Conservation (phyloP, 164 flowering plant genomes). For the Paratinospora sagittata region DNA sequence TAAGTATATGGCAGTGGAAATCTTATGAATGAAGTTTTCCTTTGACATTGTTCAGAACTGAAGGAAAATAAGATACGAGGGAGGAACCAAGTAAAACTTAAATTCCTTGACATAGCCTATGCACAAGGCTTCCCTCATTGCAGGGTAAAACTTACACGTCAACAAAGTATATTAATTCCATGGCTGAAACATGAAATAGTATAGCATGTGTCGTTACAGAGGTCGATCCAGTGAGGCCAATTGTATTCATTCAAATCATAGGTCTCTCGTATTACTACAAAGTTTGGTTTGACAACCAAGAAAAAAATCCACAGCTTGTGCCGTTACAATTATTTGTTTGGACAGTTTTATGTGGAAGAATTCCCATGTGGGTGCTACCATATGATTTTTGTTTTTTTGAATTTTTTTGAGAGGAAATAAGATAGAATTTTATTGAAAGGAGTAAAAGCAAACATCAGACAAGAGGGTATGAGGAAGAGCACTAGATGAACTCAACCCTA, state of each 20-base stretch:
- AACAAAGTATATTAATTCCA: not conserved
- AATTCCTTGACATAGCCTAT: too few relatives aligned
- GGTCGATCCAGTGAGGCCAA: not conserved
- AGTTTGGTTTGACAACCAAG: not conserved
- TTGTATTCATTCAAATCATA: not conserved
- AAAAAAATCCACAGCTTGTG: not conserved
- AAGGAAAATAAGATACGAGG: too few relatives aligned
- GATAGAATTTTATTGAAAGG: too few relatives aligned
- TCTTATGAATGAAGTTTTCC: not conserved
- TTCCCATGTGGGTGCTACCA: not conserved
- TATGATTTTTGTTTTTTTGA: too few relatives aligned
- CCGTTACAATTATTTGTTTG: not conserved
- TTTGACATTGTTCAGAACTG: too few relatives aligned
- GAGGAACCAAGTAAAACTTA: too few relatives aligned
- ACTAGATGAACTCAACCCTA: too few relatives aligned
- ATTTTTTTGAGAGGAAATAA: too few relatives aligned
- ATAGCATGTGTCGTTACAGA: not conserved
- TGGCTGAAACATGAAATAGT: not conserved
- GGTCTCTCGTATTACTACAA: not conserved
- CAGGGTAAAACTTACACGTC: not conserved
- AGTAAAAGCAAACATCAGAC: too few relatives aligned
- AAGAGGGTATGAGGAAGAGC: too few relatives aligned
- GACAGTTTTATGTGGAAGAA: not conserved
- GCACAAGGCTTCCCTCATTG: too few relatives aligned
- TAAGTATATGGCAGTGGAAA: not conserved